phyloP scores from a whole-genome alignment of 176 grass and related monocot species.

The Avena sativa region DNA sequence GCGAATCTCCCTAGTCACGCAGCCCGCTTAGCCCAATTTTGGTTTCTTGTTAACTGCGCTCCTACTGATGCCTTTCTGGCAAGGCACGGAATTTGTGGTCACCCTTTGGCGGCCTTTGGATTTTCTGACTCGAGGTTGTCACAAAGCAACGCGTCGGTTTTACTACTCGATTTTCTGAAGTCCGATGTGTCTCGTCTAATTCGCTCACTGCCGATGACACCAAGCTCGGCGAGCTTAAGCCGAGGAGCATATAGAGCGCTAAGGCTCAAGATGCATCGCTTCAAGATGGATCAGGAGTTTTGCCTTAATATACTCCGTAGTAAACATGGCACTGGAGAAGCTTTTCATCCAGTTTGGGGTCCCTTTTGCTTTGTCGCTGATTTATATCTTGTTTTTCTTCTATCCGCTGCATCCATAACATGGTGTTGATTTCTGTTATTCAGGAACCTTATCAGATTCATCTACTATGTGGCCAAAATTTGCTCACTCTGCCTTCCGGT shows the following conservation, averaged over 20 bases:
- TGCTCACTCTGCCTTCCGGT: background rate
- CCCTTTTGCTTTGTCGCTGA: background rate
- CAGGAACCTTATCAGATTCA: conserved; percentile 3
- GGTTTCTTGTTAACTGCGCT: background rate
- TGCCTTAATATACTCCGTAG: background rate
- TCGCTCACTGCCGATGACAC: background rate
- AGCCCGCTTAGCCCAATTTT: background rate
- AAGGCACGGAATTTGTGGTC: background rate
- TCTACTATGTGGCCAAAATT: background rate
- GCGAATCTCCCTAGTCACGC: background rate
- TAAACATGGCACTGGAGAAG: background rate
- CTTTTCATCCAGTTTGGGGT: background rate
- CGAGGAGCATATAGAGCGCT: conserved; percentile 8
- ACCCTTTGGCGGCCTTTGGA: background rate
- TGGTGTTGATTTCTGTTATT: background rate
- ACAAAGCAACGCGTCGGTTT: background rate
- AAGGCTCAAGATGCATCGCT: conserved; percentile 6
- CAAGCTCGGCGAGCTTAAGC: background rate
- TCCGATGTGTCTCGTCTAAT: background rate
- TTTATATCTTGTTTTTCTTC: background rate
- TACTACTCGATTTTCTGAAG: background rate
- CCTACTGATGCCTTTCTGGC: background rate
- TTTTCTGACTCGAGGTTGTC: background rate
- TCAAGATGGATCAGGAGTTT: background rate
- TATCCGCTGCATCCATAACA: background rate